Percentiles rank a stretch among this genome's conserved stretches.
These are phyloP conservation scores for Talaromyces sp. DNA, from an alignment of 2,329 filamentous ascomycete species.

Conservation along the genomic window DNA sequence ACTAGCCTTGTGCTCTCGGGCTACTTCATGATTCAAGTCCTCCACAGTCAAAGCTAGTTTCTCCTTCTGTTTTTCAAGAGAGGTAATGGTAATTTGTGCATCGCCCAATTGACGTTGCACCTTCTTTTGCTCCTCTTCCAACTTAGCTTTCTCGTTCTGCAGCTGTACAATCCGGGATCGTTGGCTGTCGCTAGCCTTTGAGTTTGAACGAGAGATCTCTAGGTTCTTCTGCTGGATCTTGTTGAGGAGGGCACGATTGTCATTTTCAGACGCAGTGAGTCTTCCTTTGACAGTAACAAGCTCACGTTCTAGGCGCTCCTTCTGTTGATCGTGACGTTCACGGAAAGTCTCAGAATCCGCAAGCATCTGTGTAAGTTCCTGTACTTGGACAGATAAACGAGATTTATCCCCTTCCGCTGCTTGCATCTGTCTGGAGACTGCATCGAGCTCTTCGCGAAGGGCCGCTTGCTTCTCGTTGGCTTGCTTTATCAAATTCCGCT, in stretches of 20 bases:
- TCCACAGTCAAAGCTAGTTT: constrained; percentile 85
- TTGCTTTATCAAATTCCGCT: constrained; percentile 71
- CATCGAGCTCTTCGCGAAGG: constrained; percentile 74
- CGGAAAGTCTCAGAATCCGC: constrained; percentile 86
- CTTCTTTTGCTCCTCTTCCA: constrained; percentile 78
- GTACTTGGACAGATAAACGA: constrained; percentile 73
- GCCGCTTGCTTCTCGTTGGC: constrained; percentile 77
- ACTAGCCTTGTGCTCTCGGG: constrained; percentile 82
- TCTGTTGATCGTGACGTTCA: constrained; percentile 85
- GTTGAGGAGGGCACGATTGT: constrained; percentile 91
- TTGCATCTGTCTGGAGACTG: constrained; percentile 69
- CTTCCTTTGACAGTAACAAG: constrained; percentile 87
- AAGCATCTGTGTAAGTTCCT: constrained; percentile 82
- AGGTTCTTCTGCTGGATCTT: constrained; percentile 97
- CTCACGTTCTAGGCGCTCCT: constrained; percentile 88
- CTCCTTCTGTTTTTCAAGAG: constrained; percentile 89
- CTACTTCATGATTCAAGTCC: constrained; percentile 88
- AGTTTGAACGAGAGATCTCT: constrained; percentile 87
- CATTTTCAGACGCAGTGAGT: constrained; percentile 87
- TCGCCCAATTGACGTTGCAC: constrained; percentile 83
- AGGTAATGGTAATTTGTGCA: constrained; percentile 74
- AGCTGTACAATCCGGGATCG: constrained; percentile 71
- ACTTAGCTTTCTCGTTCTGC: constrained; percentile 75
- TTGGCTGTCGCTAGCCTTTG: constrained; percentile 78
- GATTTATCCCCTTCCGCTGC: constrained; percentile 77